Conservation (phyloP, 2,329 filamentous ascomycete species). For the Epichloe amarillans region DNA sequence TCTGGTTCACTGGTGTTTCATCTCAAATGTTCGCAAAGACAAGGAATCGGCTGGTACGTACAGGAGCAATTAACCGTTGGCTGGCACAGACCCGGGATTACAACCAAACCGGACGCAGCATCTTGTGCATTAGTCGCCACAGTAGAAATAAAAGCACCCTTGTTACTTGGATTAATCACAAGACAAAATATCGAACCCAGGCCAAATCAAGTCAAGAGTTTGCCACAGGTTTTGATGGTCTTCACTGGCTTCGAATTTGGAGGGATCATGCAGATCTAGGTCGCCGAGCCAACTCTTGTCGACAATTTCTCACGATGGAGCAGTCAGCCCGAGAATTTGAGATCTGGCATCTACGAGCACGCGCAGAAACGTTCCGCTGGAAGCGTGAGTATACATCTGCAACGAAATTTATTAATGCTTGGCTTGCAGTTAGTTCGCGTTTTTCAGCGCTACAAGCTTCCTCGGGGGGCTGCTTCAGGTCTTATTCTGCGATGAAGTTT, state of each 20-base stretch:
- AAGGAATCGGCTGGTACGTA: background rate
- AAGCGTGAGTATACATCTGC: constrained; percentile 20
- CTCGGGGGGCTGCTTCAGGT: background rate
- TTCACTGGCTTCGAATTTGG: constrained; percentile 17
- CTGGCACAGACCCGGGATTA: background rate
- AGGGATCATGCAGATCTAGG: constrained; percentile 16
- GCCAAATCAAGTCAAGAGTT: constrained; percentile 7
- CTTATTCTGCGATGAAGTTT: background rate
- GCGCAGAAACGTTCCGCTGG: constrained; percentile 21
- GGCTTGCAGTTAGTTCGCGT: constrained; percentile 10
- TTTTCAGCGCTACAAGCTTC: background rate
- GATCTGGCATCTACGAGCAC: constrained; percentile 21
- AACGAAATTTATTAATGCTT: constrained; percentile 15
- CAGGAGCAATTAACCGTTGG: background rate
- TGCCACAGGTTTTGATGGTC: constrained; percentile 9
- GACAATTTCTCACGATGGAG: constrained; percentile 9
- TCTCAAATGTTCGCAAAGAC: background rate
- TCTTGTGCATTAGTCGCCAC: background rate
- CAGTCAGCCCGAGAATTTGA: constrained; percentile 13
- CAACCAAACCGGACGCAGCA: background rate
- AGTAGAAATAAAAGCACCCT: background rate
- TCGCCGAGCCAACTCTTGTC: constrained; percentile 14
- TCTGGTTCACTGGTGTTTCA: background rate
- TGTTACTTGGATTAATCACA: background rate
- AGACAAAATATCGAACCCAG: background rate